A percentile compares a stretch with the other conserved stretches of the same genome.
These are phyloP conservation scores for Neurospora intermedia DNA, from an alignment of 495 filamentous ascomycete species.

Conservation along the genomic window DNA sequence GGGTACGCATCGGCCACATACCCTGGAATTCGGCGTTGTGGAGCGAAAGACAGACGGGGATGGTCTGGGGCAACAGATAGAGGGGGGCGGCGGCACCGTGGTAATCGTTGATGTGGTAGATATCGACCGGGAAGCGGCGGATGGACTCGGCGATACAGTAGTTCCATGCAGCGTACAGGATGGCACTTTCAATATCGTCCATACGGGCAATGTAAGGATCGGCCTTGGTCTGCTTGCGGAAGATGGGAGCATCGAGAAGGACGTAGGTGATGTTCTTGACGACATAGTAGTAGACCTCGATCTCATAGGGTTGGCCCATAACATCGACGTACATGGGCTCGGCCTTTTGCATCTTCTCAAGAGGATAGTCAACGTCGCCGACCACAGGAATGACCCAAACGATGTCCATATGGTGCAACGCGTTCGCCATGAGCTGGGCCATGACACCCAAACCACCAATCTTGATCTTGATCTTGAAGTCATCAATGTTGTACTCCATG, in stretches of 20 bases:
- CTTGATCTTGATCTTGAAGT: constrained; percentile 64
- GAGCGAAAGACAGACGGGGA: constrained; percentile 45
- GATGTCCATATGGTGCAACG: constrained; percentile 55
- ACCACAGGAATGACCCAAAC: constrained; percentile 74
- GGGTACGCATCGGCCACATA: constrained; percentile 62
- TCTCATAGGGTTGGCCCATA: constrained; percentile 52
- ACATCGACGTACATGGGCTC: constrained; percentile 57
- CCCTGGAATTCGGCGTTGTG: constrained; percentile 63
- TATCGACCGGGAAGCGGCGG: constrained; percentile 49
- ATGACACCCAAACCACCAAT: constrained; percentile 65
- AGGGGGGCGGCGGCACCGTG: constrained; percentile 64
- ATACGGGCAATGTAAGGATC: constrained; percentile 64
- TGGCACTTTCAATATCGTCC: constrained; percentile 63
- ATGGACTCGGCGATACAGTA: constrained; percentile 56
- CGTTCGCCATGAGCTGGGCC: constrained; percentile 62
- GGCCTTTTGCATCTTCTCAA: constrained; percentile 38
- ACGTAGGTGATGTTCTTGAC: constrained; percentile 63
- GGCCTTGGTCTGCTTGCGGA: constrained; percentile 54
- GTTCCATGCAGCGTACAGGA: constrained; percentile 69
- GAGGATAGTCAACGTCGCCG: constrained; percentile 55
- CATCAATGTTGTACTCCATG: constrained; percentile 66
- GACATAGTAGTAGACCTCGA: constrained; percentile 56
- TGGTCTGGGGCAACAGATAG: constrained; percentile 53
- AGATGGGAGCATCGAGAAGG: constrained; percentile 58
- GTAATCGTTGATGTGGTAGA: constrained; percentile 78